phyloP scores from a whole-genome alignment of 2,329 filamentous ascomycete genomes.

The Macrophomina tecta region DNA sequence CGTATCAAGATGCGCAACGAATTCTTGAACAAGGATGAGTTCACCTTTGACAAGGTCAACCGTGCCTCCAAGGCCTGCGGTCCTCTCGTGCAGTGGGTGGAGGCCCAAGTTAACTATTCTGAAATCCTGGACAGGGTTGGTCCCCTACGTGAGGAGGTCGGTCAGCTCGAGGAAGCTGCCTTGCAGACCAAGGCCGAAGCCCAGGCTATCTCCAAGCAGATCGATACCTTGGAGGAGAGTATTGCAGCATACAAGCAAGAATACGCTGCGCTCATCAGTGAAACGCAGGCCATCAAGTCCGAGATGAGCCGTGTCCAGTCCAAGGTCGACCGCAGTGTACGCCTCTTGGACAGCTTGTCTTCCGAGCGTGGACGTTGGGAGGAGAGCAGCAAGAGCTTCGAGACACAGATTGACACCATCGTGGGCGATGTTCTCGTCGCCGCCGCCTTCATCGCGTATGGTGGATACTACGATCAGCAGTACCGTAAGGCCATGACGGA shows the following conservation, averaged over 20 bases:
- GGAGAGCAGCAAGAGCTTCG: slow-evolving; percentile 95
- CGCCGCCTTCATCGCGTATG: slow-evolving; percentile 96
- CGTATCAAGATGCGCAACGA: slow-evolving; percentile 90
- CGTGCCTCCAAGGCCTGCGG: slow-evolving; percentile 96
- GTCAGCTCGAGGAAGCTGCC: slow-evolving; percentile 83
- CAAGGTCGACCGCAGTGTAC: slow-evolving; percentile 96
- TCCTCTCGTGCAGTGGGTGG: slow-evolving; percentile 94
- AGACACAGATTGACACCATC: slow-evolving; percentile 95
- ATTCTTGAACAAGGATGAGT: slow-evolving; percentile 90
- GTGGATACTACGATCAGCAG: slow-evolving; percentile 95
- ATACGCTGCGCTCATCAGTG: slow-evolving; percentile 93
- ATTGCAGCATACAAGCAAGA: slow-evolving; percentile 96
- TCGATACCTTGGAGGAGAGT: slow-evolving; percentile 81
- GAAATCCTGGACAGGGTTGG: slow-evolving; percentile 94
- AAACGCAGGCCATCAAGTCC: slow-evolving; percentile 94
- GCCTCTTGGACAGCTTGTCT: slow-evolving; percentile 90
- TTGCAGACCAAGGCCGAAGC: slow-evolving; percentile 93
- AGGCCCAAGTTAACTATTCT: slow-evolving; percentile 97
- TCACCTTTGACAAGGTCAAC: slow-evolving; percentile 95
- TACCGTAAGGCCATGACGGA: slow-evolving; percentile 98
- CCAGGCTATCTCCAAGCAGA: slow-evolving; percentile 86
- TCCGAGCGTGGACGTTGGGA: slow-evolving; percentile 95
- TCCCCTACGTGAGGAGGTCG: slow-evolving; percentile 88
- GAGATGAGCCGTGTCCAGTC: slow-evolving; percentile 97
- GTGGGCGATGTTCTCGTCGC: slow-evolving; percentile 95